Evolutionary conservation across 371 early-diverging fungal genomes (phyloP).

Genomic region (Rhizomucor miehei): DNA sequence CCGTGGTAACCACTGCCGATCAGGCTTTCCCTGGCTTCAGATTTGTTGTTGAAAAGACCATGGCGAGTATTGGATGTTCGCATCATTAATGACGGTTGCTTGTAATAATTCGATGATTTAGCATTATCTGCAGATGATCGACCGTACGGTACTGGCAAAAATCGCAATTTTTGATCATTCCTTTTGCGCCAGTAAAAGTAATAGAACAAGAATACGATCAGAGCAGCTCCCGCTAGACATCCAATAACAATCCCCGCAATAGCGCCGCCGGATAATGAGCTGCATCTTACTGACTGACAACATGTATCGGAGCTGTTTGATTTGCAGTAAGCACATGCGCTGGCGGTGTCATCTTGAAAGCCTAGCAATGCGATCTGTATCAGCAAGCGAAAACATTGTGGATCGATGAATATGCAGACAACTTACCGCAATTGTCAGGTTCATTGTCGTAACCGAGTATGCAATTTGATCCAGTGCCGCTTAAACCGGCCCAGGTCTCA

Average conservation of each 20-base stretch:
- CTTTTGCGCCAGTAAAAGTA: slow-evolving; percentile 6
- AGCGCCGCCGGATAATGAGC: slow-evolving; percentile 17
- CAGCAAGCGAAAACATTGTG: neutral
- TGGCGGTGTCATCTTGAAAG: slow-evolving; percentile 14
- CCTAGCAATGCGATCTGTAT: slow-evolving; percentile 10
- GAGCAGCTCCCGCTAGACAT: slow-evolving; percentile 4
- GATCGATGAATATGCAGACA: neutral
- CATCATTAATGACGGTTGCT: too few species aligned
- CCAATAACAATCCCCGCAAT: slow-evolving; percentile 33
- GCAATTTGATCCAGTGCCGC: slow-evolving; percentile 24
- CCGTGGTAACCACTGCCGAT: too few species aligned
- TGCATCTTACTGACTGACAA: slow-evolving; percentile 12
- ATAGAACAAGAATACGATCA: slow-evolving; percentile 3
- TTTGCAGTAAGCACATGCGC: slow-evolving; percentile 27
- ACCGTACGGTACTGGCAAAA: neutral
- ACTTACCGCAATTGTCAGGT: slow-evolving; percentile 38
- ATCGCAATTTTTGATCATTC: slow-evolving; percentile 1
- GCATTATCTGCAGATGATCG: slow-evolving; percentile 5
- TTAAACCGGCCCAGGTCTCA: slow-evolving; percentile 25
- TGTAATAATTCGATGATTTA: too few species aligned
- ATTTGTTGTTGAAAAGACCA: too few species aligned
- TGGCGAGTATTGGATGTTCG: too few species aligned
- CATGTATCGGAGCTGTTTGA: slow-evolving; percentile 18
- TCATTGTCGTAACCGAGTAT: slow-evolving; percentile 40
- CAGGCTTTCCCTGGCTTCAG: too few species aligned